Evolutionary conservation across 495 filamentous ascomycete genomes (phyloP).

Genomic region (Aspergillus campestris): DNA sequence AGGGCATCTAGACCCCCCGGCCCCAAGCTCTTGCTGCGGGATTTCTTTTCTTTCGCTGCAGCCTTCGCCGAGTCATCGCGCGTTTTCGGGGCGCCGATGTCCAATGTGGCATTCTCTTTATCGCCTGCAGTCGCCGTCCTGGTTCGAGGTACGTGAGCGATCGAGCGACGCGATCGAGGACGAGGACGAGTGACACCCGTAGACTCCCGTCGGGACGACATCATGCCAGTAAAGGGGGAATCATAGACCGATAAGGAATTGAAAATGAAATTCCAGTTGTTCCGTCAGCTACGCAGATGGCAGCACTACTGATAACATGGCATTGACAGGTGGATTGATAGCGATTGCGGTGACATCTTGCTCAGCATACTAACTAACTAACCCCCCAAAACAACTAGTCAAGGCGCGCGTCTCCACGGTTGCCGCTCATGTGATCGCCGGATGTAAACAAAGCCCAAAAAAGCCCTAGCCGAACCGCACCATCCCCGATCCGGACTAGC

Average conservation of each 20-base stretch:
- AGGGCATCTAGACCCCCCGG: slow-evolving; percentile 81
- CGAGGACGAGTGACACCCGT: slow-evolving; percentile 38
- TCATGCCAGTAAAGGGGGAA: slow-evolving; percentile 4
- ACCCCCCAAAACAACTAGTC: not conserved
- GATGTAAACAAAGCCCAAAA: slow-evolving; percentile 37
- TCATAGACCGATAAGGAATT: slow-evolving; percentile 8
- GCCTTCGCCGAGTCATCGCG: slow-evolving; percentile 22
- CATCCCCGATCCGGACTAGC: slow-evolving; percentile 29
- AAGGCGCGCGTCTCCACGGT: slow-evolving; percentile 24
- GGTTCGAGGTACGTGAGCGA: slow-evolving; percentile 55
- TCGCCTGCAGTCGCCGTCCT: slow-evolving; percentile 38
- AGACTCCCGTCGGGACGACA: slow-evolving; percentile 34
- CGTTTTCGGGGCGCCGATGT: slow-evolving; percentile 36
- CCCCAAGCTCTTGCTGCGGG: slow-evolving; percentile 88
- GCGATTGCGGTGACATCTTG: too few species aligned
- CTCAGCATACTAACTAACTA: not conserved
- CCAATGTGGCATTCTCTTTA: slow-evolving; percentile 66
- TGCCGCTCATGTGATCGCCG: slow-evolving; percentile 19
- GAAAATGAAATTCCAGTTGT: not conserved
- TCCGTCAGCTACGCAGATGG: not conserved
- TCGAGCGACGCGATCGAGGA: slow-evolving; percentile 65
- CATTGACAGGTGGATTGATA: not conserved
- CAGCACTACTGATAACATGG: not conserved
- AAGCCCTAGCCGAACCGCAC: slow-evolving; percentile 36
- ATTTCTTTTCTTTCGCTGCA: slow-evolving; percentile 55